phyloP scores from a whole-genome alignment of 176 grass and related monocot species.

The Panicum miliaceum region DNA sequence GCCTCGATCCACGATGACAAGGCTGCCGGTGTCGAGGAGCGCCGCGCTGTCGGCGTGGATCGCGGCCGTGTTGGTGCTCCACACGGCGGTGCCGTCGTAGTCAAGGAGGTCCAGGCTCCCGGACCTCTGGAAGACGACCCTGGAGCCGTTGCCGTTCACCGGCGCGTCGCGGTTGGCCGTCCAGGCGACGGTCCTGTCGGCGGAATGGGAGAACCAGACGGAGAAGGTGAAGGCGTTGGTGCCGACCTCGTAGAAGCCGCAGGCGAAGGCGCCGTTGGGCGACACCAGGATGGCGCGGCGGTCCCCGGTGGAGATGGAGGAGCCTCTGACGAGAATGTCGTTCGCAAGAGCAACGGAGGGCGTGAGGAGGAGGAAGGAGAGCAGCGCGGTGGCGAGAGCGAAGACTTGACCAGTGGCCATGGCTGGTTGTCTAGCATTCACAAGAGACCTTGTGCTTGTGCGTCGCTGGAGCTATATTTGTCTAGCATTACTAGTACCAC shows the following conservation, averaged over 20 bases:
- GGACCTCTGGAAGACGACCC: constrained; percentile 23
- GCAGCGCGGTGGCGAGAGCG: neutral
- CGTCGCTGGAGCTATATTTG: too few relatives aligned
- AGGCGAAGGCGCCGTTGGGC: constrained; percentile 40
- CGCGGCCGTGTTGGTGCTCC: constrained; percentile 45
- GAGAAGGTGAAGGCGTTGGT: constrained; percentile 67
- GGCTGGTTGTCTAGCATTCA: neutral
- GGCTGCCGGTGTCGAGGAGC: constrained; percentile 52
- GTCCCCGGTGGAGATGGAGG: constrained; percentile 13
- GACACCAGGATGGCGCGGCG: constrained; percentile 45
- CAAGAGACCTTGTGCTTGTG: neutral
- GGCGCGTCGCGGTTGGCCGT: constrained; percentile 56
- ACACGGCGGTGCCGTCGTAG: constrained; percentile 34
- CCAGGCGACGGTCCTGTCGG: constrained; percentile 45
- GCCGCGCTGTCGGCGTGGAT: neutral
- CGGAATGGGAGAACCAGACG: constrained; percentile 53
- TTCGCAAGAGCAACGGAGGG: neutral
- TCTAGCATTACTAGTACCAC: too few relatives aligned
- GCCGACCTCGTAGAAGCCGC: constrained; percentile 64
- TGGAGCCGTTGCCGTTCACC: constrained; percentile 63
- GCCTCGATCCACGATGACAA: constrained; percentile 33
- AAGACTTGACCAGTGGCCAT: neutral
- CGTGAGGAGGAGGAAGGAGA: constrained; percentile 21
- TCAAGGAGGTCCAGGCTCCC: constrained; percentile 39
- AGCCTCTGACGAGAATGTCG: constrained; percentile 11